A percentile compares a stretch with the other conserved stretches of the same genome.
Conservation (phyloP, 805 yeast species). For the Maudiozyma pseudohumilis region DNA sequence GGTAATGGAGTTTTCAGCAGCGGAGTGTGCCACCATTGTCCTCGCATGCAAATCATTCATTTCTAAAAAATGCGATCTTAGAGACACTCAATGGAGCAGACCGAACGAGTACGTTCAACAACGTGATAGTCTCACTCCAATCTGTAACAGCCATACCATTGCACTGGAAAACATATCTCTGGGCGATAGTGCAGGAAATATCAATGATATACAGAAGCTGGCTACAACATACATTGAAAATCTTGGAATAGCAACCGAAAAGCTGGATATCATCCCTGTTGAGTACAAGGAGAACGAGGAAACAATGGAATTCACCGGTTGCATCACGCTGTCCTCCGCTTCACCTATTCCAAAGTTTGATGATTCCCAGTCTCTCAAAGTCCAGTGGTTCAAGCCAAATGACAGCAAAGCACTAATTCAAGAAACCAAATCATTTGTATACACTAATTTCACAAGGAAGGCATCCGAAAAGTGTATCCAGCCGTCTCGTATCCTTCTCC, state of each 20-base stretch:
- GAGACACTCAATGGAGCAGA: slow-evolving; percentile 15
- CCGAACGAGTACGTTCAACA: slow-evolving; percentile 21
- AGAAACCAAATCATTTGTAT: slow-evolving; percentile 19
- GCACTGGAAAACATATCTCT: slow-evolving; percentile 10
- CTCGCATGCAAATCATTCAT: slow-evolving; percentile 18
- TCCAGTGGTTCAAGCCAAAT: slow-evolving; percentile 19
- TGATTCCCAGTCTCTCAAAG: not conserved
- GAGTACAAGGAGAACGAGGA: not conserved
- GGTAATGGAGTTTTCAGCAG: slow-evolving; percentile 12
- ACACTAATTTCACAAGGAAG: slow-evolving; percentile 31
- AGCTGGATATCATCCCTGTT: not conserved
- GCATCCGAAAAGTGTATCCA: slow-evolving; percentile 18
- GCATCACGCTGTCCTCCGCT: not conserved
- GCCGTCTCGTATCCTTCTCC: slow-evolving; percentile 44
- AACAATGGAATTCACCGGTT: not conserved
- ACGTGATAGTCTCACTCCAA: slow-evolving; percentile 11
- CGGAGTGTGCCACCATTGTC: slow-evolving; percentile 15
- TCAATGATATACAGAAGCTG: not conserved
- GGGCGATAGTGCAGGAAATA: not conserved
- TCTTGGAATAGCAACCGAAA: not conserved
- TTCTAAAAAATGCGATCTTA: slow-evolving; percentile 9
- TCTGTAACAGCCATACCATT: slow-evolving; percentile 16
- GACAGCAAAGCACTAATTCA: slow-evolving; percentile 10
- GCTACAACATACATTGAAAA: not conserved
- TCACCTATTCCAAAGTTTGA: not conserved